phyloP scores from a whole-genome alignment of 495 filamentous ascomycete genomes.

The Monascus purpureus region DNA sequence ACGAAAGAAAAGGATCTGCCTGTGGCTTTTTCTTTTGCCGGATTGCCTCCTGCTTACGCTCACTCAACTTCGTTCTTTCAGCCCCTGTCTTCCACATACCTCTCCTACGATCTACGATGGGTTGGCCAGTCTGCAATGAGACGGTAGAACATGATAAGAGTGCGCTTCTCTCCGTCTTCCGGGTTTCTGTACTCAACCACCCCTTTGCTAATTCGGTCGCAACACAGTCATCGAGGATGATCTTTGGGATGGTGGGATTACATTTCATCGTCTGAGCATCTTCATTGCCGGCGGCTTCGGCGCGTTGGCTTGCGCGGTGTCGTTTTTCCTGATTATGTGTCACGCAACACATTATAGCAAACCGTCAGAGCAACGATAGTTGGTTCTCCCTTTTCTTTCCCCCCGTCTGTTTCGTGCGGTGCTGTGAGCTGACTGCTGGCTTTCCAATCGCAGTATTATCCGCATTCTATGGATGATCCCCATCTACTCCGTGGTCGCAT shows the following conservation, averaged over 20 bases:
- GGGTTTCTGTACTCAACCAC: conserved; percentile 1
- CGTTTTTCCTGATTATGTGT: conserved; percentile 45
- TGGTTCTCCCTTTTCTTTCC: conserved; percentile 19
- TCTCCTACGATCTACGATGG: conserved; percentile 31
- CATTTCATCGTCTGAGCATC: conserved; percentile 7
- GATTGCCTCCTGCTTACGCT: no score
- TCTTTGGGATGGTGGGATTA: conserved; percentile 10
- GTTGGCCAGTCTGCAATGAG: conserved; percentile 36
- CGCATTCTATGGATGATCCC: conserved; percentile 71
- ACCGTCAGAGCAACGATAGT: conserved; percentile 58
- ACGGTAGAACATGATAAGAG: conserved; percentile 31
- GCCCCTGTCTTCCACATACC: no score
- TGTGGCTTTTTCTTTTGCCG: no score
- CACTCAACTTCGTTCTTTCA: no score
- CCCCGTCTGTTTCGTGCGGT: background rate
- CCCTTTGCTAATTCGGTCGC: conserved; percentile 3
- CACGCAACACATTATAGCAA: conserved; percentile 58
- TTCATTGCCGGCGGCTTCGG: conserved; percentile 36
- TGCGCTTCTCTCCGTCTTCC: conserved; percentile 9
- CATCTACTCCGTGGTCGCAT: conserved; percentile 52
- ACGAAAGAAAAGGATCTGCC: no score
- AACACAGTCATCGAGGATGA: conserved; percentile 8
- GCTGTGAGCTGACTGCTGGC: conserved; percentile 7
- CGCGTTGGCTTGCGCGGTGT: conserved; percentile 38
- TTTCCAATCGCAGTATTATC: conserved; percentile 49